phyloP scores from a whole-genome alignment of 345 rosid species.

The Syzygium jambos region DNA sequence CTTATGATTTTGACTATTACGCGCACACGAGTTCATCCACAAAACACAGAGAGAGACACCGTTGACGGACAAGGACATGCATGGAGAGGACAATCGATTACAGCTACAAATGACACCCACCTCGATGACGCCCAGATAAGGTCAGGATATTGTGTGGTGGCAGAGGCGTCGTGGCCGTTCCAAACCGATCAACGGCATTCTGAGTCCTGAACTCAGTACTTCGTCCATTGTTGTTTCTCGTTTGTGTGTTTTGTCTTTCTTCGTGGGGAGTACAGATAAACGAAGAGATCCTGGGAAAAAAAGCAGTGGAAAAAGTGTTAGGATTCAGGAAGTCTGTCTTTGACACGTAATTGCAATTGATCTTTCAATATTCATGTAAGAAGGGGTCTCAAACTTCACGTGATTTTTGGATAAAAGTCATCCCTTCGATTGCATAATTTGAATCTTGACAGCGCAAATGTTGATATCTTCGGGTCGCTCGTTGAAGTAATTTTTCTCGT shows the following conservation, averaged over 20 bases:
- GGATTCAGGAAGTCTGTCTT: background rate
- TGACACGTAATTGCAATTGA: background rate
- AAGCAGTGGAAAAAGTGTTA: background rate
- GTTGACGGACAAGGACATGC: background rate
- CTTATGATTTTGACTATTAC: background rate
- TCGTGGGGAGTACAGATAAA: background rate
- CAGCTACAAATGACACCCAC: background rate
- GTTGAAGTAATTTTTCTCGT: background rate
- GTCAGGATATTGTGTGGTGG: slow-evolving; percentile 9
- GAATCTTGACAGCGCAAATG: background rate
- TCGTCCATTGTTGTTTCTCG: background rate
- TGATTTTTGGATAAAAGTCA: background rate
- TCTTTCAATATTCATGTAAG: background rate
- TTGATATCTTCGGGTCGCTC: background rate
- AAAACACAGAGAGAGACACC: background rate
- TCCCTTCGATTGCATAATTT: background rate
- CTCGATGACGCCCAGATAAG: slow-evolving; percentile 27
- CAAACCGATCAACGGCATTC: background rate
- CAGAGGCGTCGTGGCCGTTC: background rate
- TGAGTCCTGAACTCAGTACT: background rate
- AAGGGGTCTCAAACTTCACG: background rate
- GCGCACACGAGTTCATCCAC: background rate
- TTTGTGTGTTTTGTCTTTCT: background rate
- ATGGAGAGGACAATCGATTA: background rate
- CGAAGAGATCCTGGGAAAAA: background rate